Percentiles rank a stretch among this genome's conserved stretches.
Conservation (phyloP, 2,329 filamentous ascomycete genomes). For the Paecilomyces formosus region DNA sequence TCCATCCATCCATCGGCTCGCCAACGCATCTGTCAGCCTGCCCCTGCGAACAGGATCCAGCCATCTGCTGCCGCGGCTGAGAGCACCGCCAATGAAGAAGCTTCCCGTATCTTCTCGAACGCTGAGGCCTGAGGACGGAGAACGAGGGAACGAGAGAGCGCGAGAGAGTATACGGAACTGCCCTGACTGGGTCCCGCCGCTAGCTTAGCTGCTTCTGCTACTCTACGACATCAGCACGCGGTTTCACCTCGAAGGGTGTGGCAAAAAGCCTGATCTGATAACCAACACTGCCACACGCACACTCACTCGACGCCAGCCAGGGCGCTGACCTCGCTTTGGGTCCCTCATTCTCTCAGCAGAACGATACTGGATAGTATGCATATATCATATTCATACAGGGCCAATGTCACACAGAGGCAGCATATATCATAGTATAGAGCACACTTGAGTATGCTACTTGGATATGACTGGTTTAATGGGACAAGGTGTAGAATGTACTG, state of each 20-base stretch:
- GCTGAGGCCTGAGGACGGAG: neutral
- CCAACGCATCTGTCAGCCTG: neutral
- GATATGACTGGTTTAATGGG: no score
- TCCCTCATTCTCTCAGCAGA: no score
- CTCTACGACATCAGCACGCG: neutral
- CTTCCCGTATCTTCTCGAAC: neutral
- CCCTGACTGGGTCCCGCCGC: neutral
- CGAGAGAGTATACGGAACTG: neutral
- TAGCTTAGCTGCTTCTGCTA: neutral
- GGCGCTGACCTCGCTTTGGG: no score
- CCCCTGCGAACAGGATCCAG: neutral
- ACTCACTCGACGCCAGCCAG: no score
- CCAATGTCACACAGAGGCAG: no score
- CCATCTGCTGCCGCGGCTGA: neutral
- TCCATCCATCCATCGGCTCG: conserved; percentile 4
- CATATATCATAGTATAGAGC: no score
- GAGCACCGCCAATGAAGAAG: neutral
- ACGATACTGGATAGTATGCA: no score
- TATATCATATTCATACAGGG: no score
- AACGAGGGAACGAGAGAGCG: no score
- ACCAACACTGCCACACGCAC: neutral
- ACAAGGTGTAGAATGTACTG: no score
- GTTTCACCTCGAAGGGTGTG: neutral
- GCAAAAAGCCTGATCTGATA: neutral
- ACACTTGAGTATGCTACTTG: no score